A percentile compares a stretch with the other conserved stretches of the same genome.
Conservation (phyloP, 1,139 yeast genomes). For the Saccharomyces hybrid region DNA sequence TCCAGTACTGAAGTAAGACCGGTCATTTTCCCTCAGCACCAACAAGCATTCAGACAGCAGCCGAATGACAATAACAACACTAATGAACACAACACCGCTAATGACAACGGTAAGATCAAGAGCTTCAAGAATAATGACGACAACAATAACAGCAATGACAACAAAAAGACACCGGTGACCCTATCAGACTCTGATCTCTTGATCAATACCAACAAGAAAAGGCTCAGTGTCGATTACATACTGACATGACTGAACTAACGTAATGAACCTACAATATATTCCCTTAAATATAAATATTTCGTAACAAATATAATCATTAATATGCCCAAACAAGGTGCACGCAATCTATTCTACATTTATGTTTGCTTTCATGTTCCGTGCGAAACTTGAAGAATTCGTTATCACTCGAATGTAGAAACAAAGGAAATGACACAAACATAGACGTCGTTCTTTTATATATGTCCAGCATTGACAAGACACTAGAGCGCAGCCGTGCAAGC, state of each 20-base stretch:
- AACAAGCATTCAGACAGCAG: background rate
- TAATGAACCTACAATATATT: slow-evolving; percentile 7
- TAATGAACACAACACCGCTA: background rate
- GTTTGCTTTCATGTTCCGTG: background rate
- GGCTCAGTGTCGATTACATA: slow-evolving; percentile 5
- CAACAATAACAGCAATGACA: background rate
- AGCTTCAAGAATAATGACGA: background rate
- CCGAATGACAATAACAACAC: background rate
- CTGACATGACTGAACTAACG: slow-evolving; percentile 6
- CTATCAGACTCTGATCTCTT: slow-evolving; percentile 3
- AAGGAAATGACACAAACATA: no score
- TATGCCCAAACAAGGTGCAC: background rate
- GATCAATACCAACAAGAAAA: slow-evolving; percentile 6
- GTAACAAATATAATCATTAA: background rate
- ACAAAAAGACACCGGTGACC: background rate
- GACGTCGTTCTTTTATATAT: no score
- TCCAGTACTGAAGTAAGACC: background rate
- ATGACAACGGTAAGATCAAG: slow-evolving; percentile 4
- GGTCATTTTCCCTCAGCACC: background rate
- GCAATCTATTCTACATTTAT: background rate
- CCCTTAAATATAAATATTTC: slow-evolving; percentile 3
- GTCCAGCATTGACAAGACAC: no score
- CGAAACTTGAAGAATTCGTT: no score
- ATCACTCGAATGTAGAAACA: no score
- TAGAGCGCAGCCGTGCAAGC: no score